phyloP scores from a whole-genome alignment of 2,329 filamentous ascomycete genomes.

The Monosporascus sp. region DNA sequence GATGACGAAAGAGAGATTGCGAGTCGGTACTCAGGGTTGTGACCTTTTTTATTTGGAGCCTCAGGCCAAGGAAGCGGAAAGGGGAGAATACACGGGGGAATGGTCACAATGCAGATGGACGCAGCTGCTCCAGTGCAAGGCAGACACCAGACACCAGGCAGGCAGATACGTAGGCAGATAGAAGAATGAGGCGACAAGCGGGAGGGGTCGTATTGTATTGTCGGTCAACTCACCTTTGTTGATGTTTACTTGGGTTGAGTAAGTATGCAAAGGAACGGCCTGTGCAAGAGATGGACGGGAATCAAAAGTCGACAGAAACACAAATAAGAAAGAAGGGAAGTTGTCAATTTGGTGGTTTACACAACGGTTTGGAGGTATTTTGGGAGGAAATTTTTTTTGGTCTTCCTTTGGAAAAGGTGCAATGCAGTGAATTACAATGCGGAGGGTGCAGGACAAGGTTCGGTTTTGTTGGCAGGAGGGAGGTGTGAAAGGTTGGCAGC shows the following conservation, averaged over 20 bases:
- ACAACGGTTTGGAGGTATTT: not conserved
- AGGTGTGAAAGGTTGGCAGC: not conserved
- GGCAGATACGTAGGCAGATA: not conserved
- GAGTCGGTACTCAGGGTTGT: constrained; percentile 23
- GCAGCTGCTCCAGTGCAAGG: not conserved
- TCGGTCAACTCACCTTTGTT: not conserved
- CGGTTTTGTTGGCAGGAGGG: constrained; percentile 1
- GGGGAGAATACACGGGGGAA: not conserved
- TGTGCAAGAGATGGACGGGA: not conserved
- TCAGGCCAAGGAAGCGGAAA: not conserved
- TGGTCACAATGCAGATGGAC: constrained; percentile 1
- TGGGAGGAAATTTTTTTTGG: not conserved
- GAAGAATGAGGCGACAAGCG: not conserved
- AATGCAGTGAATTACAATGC: not conserved
- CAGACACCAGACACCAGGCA: not conserved
- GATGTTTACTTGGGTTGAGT: not conserved
- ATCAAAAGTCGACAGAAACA: not conserved
- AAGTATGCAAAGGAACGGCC: not conserved
- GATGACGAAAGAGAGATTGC: constrained; percentile 24
- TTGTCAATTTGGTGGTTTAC: not conserved
- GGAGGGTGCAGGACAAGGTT: not conserved
- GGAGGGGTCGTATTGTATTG: not conserved
- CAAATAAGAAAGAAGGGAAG: not conserved
- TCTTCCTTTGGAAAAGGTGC: not conserved
- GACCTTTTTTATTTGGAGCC: not conserved